Percentiles rank a stretch among this genome's conserved stretches.
These are phyloP conservation scores for Acacia acuminata DNA, from an alignment of 306 rosid genomes.

Conservation along the genomic window DNA sequence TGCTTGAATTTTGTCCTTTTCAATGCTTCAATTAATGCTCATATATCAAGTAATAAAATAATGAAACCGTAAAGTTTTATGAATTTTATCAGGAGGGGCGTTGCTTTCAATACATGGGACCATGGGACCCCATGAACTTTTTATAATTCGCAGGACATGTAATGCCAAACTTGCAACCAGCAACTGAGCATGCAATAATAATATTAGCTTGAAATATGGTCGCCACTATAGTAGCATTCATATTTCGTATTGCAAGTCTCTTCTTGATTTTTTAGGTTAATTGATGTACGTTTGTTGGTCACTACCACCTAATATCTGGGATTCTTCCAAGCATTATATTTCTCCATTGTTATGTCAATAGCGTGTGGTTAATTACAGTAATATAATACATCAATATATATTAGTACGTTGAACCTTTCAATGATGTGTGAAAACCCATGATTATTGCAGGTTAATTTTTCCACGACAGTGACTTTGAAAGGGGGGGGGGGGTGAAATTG, in stretches of 20 bases:
- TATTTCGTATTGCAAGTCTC: neutral
- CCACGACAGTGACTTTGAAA: neutral
- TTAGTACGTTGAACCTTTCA: neutral
- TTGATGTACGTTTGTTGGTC: neutral
- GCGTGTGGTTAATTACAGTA: neutral
- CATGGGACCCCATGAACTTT: too few species aligned
- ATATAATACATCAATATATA: neutral
- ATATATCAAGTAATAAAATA: too few species aligned
- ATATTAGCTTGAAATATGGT: neutral
- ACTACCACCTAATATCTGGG: neutral
- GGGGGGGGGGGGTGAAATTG: conserved; percentile 10
- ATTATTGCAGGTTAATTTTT: neutral
- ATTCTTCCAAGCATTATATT: neutral
- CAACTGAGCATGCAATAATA: neutral
- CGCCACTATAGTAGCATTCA: too few species aligned
- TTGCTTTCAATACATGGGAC: too few species aligned
- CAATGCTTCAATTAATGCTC: too few species aligned
- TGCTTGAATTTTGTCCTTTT: too few species aligned
- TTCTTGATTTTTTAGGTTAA: neutral
- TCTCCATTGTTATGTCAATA: neutral
- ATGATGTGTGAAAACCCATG: neutral
- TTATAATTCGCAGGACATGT: too few species aligned
- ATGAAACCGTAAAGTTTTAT: too few species aligned
- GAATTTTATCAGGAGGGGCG: too few species aligned
- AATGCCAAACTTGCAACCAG: neutral